Conservation (phyloP, 2,329 filamentous ascomycete species). For the Atkinsonella texensis region DNA sequence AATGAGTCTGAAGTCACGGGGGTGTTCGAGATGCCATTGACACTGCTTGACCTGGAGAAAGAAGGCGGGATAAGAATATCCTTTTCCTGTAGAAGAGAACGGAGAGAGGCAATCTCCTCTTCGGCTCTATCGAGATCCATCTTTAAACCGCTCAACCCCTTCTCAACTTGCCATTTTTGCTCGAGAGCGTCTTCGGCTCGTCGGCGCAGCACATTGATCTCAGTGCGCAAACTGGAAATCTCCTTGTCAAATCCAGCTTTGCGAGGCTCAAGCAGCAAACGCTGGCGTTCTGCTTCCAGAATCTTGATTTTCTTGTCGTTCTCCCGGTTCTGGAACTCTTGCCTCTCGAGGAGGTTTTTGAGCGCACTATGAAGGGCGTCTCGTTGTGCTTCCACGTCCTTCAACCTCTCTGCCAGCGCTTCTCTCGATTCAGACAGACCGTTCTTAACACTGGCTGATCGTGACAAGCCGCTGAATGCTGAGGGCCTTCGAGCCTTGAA, state of each 20-base stretch:
- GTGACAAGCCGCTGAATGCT: constrained; percentile 34
- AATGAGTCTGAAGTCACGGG: constrained; percentile 59
- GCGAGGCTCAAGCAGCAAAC: constrained; percentile 54
- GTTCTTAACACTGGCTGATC: constrained; percentile 48
- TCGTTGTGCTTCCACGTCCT: constrained; percentile 86
- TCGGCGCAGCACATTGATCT: constrained; percentile 72
- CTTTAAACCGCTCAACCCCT: constrained; percentile 75
- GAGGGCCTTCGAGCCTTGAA: constrained; percentile 27
- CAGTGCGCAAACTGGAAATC: constrained; percentile 64
- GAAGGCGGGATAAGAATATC: constrained; percentile 64
- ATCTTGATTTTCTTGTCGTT: constrained; percentile 69
- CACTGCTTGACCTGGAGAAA: constrained; percentile 32
- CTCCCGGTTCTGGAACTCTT: constrained; percentile 73
- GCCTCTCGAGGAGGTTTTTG: constrained; percentile 72
- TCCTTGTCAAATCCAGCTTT: constrained; percentile 76
- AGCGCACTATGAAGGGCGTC: constrained; percentile 84
- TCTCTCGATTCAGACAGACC: constrained; percentile 47
- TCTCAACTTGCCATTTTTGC: constrained; percentile 93
- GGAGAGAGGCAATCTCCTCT: constrained; percentile 79
- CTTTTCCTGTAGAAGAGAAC: constrained; percentile 65
- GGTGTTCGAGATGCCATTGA: constrained; percentile 14
- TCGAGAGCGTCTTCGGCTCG: constrained; percentile 89
- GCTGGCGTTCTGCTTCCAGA: constrained; percentile 68
- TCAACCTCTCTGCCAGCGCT: constrained; percentile 63
- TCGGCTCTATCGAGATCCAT: constrained; percentile 95